A percentile compares a stretch with the other conserved stretches of the same genome.
These are phyloP conservation scores for Boletus reticuloceps DNA, from an alignment of 768 basidiomycete genomes.

Conservation along the genomic window DNA sequence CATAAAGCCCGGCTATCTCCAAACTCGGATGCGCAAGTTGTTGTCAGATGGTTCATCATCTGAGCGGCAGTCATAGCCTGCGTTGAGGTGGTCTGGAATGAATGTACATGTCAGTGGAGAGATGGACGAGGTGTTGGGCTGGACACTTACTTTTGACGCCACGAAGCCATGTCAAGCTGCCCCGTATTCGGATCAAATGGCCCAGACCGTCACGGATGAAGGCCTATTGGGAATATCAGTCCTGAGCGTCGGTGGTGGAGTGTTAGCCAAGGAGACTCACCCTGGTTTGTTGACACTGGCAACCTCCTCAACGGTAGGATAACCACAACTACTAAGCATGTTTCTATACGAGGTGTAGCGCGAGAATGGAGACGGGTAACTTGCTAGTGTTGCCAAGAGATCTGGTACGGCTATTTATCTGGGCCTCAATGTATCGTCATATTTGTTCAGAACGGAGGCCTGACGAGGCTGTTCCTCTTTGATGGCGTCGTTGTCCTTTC, in stretches of 20 bases:
- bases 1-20: constrained; percentile 23
- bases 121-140: not conserved
- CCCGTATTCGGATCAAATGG: constrained; percentile 7
- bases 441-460: not conserved
- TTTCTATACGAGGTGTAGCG: no score
- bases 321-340: no score
- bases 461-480: no score
- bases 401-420: constrained; percentile 1
- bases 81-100: not conserved
- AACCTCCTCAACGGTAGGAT: no score
- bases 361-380: no score
- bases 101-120: not conserved
- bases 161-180: constrained; percentile 10
- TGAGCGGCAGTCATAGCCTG: constrained; percentile 17
- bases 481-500: not conserved
- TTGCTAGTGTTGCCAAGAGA: no score
- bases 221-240: not conserved
- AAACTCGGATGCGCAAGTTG: constrained; percentile 14
- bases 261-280: not conserved
- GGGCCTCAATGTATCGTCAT: not conserved
- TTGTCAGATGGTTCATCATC: not conserved
- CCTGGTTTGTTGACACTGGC: no score
- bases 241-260: not conserved
- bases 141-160: not conserved
- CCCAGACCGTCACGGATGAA: not conserved